Evolutionary conservation across 202 grass and related monocot genomes (phyloP), one percentile per base, ranked within the genome.

Genomic region (Digitaria exilis): DNA sequence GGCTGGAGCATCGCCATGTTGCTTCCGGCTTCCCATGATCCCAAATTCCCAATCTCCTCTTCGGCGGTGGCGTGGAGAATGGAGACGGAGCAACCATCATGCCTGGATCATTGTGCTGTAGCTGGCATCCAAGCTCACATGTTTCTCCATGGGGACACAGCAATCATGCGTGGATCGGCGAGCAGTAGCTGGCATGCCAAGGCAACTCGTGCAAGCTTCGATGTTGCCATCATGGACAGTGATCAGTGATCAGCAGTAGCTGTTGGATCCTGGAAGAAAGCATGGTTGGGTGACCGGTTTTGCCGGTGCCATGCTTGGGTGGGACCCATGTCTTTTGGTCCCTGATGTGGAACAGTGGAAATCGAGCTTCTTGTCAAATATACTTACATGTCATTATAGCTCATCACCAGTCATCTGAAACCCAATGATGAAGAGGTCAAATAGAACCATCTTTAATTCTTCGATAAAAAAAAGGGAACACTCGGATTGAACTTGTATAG

Each of bases 251-350:
- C 43, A 34, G 31, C 84, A 46, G 69, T 80, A 4, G 11, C 77
- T 43, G 37, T 17, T 80, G 76, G 73, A 26, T 58, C 77, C 49
- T 75, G 37, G 63, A 46, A 75, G 77, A 75, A 59, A 39, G 50
- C 84, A 86, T 35, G 48, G 15, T 68, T 60, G 75, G 77, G 69
- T 75, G 77, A 34, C 34, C 16, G 29, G 50, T 60, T 60, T 81
- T 57, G 84, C 69, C 60, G 30, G 60, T 48, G 37, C 39, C 49
- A 58, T 50, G 70, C 42, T 37, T 70, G 2, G 69, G 65, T 59
- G 41, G 60, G 61, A 14, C 39, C 22, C 12, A n/a, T 30, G 22
- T 15, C 76, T 65, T 31, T 13, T 32, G 1, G 1, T 71, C 29
- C 63, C 3, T 16, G 58, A 5, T 43, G 56, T 48, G 24, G 16